These are phyloP conservation scores for Colletotrichum graminicola DNA, from an alignment of 2,329 filamentous ascomycete species.

Conservation along the genomic window DNA sequence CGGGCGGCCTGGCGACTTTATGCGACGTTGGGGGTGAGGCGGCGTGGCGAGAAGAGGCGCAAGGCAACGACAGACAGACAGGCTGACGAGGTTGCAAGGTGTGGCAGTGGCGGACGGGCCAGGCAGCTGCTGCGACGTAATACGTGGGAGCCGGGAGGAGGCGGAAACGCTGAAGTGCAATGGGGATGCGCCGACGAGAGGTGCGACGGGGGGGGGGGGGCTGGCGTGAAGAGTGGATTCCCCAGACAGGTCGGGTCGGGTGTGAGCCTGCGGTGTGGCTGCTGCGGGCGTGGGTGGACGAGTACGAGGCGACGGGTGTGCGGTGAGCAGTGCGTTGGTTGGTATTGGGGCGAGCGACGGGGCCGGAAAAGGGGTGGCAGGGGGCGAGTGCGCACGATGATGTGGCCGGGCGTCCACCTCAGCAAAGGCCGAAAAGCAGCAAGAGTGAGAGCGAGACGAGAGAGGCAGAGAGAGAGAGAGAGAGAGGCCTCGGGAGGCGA, in stretches of 20 bases:
- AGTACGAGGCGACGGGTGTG: slow-evolving; percentile 22
- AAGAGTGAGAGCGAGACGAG: slow-evolving; percentile 34
- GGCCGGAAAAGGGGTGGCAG: slow-evolving; percentile 41
- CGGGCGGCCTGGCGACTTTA: slow-evolving; percentile 24
- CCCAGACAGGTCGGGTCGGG: slow-evolving; percentile 23
- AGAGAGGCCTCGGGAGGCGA: slow-evolving; percentile 31
- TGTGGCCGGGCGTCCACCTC: slow-evolving; percentile 41
- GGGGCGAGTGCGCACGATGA: slow-evolving; percentile 39
- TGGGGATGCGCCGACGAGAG: slow-evolving; percentile 17
- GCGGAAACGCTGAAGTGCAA: slow-evolving; percentile 21
- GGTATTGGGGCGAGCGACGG: slow-evolving; percentile 17
- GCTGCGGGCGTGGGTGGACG: slow-evolving; percentile 27
- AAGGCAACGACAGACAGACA: slow-evolving; percentile 28
- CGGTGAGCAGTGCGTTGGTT: slow-evolving; percentile 29
- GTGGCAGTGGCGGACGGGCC: slow-evolving; percentile 33
- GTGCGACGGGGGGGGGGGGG: slow-evolving; percentile 29
- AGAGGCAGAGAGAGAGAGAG: slow-evolving; percentile 31
- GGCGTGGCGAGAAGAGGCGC: slow-evolving; percentile 23
- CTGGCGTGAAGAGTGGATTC: slow-evolving; percentile 43
- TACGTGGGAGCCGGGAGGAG: slow-evolving; percentile 17
- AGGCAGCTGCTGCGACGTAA: slow-evolving; percentile 32
- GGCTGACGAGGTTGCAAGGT: slow-evolving; percentile 13
- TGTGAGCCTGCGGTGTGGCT: slow-evolving; percentile 29
- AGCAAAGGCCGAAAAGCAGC: slow-evolving; percentile 18
- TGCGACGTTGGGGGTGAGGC: slow-evolving; percentile 26